Conservation (phyloP, 208 protist species). For the Trypanosoma brucei region DNA sequence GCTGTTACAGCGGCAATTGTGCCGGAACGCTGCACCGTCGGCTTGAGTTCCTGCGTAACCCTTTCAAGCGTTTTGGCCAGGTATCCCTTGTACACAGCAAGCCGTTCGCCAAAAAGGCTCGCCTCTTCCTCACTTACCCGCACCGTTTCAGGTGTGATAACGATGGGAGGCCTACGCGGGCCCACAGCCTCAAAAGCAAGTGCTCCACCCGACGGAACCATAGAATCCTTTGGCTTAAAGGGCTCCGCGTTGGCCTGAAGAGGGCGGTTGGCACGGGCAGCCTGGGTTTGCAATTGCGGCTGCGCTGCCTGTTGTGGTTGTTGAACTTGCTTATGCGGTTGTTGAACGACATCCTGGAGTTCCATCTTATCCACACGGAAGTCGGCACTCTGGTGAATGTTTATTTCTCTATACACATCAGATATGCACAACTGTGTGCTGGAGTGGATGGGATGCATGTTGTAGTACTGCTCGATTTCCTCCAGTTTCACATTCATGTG, state of each 20-base stretch:
- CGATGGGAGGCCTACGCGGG: slow-evolving; percentile 35
- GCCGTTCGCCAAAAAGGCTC: slow-evolving; percentile 16
- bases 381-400: slow-evolving; percentile 68
- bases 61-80: slow-evolving; percentile 72
- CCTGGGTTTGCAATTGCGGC: slow-evolving; percentile 16
- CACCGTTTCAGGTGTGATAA: slow-evolving; percentile 53
- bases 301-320: slow-evolving; percentile 5
- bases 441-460: slow-evolving; percentile 20
- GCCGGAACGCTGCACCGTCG: slow-evolving; percentile 90
- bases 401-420: slow-evolving; percentile 62
- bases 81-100: slow-evolving; percentile 28
- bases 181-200: slow-evolving; percentile 6
- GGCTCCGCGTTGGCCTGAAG: slow-evolving; percentile 83
- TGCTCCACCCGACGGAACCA: slow-evolving; percentile 2
- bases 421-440: slow-evolving; percentile 35
- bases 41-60: slow-evolving; percentile 82
- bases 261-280: slow-evolving; percentile 30
- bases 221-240: slow-evolving; percentile 77
- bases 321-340: slow-evolving; percentile 12
- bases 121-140: slow-evolving; percentile 35
- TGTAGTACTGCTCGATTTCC: slow-evolving; percentile 35
- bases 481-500: slow-evolving; percentile 52
- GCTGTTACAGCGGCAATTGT: slow-evolving; percentile 92
- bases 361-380: slow-evolving; percentile 66
- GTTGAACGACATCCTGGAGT: slow-evolving; percentile 20